These are phyloP conservation scores for Leccinum subgranulosum DNA, from an alignment of 768 basidiomycete species.

Conservation along the genomic window DNA sequence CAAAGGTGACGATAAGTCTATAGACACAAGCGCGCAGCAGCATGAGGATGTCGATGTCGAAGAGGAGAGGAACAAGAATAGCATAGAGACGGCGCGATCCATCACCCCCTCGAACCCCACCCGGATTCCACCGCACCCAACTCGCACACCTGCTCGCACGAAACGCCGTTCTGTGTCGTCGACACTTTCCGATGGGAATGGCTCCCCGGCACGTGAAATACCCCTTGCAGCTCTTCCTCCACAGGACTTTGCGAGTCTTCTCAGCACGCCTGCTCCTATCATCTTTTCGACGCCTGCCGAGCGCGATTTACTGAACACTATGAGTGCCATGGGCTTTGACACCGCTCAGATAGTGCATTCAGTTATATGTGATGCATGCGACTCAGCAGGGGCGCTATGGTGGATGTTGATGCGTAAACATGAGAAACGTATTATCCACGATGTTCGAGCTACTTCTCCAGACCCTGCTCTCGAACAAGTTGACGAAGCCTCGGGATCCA, in stretches of 20 bases:
- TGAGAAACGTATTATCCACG: constrained; percentile 53
- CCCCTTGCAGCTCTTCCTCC: constrained; percentile 35
- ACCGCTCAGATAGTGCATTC: constrained; percentile 95
- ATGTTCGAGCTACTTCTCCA: constrained; percentile 21
- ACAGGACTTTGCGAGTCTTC: constrained; percentile 60
- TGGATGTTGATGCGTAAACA: constrained; percentile 91
- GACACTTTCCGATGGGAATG: constrained; percentile 63
- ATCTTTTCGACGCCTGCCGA: constrained; percentile 88
- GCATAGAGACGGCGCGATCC: constrained; percentile 5
- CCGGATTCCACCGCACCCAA: constrained; percentile 55
- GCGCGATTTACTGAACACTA: constrained; percentile 69
- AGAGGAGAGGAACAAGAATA: constrained; percentile 36
- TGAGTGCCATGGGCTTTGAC: constrained; percentile 83
- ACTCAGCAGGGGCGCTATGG: constrained; percentile 88
- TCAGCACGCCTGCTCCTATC: constrained; percentile 65
- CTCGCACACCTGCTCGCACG: constrained; percentile 90
- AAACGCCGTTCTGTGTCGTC: constrained; percentile 96
- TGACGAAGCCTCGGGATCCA: constrained; percentile 20
- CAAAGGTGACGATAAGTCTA: constrained; percentile 31
- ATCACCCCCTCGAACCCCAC: constrained; percentile 22
- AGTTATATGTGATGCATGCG: constrained; percentile 89
- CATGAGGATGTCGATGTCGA: constrained; percentile 50
- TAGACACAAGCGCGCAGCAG: constrained; percentile 34
- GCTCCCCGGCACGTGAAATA: constrained; percentile 50
- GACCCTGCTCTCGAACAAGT: constrained; percentile 19